Conservation (phyloP, 441 rosid species). For the Croton laevigatus region DNA sequence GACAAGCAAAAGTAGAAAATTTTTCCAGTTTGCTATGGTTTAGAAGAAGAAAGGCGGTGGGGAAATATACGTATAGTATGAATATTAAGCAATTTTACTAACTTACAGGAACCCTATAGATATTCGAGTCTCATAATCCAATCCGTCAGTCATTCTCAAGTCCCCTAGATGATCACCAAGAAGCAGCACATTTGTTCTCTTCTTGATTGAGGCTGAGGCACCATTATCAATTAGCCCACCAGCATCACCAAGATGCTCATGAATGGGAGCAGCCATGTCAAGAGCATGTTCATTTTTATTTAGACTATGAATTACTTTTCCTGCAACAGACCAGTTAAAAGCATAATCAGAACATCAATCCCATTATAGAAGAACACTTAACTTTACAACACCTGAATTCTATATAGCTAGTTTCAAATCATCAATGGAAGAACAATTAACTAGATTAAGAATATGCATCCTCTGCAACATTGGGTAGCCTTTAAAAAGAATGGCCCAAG, state of each 20-base stretch:
- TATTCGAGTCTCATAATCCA: slow-evolving; percentile 64
- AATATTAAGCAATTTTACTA: slow-evolving; percentile 3
- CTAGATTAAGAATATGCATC: neutral
- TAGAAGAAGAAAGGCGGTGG: neutral
- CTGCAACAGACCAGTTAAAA: slow-evolving; percentile 32
- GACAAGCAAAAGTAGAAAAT: neutral
- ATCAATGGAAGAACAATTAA: neutral
- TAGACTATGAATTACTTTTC: slow-evolving; percentile 75
- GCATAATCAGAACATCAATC: slow-evolving; percentile 14
- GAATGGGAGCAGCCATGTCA: slow-evolving; percentile 87
- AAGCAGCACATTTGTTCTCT: slow-evolving; percentile 77
- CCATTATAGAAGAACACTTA: slow-evolving; percentile 7
- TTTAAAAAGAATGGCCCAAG: too few species aligned
- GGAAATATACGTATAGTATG: neutral
- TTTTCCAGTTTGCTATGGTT: neutral
- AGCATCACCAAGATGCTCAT: slow-evolving; percentile 46
- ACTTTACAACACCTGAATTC: neutral
- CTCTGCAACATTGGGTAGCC: too few species aligned
- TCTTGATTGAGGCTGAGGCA: slow-evolving; percentile 45
- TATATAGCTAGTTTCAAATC: neutral
- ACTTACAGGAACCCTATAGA: slow-evolving; percentile 86
- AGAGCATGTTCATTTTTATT: slow-evolving; percentile 89
- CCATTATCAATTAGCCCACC: slow-evolving; percentile 33
- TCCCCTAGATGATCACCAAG: slow-evolving; percentile 89
- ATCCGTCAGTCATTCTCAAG: slow-evolving; percentile 83